phyloP scores from a whole-genome alignment of 2,329 filamentous ascomycete species.

The Graphium sp. region DNA sequence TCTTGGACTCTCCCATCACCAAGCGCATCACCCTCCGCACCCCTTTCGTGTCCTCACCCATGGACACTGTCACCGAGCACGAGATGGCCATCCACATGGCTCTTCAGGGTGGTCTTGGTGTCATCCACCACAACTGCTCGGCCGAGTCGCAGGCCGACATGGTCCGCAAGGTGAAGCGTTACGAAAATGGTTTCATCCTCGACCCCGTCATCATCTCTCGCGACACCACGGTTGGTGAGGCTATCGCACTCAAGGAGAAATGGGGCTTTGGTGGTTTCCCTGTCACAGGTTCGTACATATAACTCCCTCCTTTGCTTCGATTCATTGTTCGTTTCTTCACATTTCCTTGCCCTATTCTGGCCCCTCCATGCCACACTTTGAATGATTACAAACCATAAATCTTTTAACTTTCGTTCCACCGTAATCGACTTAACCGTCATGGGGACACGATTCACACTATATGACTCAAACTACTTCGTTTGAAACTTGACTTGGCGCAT shows the following conservation, averaged over 20 bases:
- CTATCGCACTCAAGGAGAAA: slow-evolving; percentile 83
- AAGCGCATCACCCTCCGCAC: slow-evolving; percentile 94
- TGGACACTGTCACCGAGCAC: slow-evolving; percentile 99
- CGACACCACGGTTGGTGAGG: slow-evolving; percentile 77
- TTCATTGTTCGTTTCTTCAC: slow-evolving; percentile 6
- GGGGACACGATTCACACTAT: slow-evolving; percentile 45
- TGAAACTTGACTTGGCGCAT: neutral
- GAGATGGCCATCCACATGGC: slow-evolving; percentile 99
- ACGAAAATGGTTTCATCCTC: slow-evolving; percentile 96
- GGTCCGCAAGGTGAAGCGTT: slow-evolving; percentile 98
- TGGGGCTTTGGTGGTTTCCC: slow-evolving; percentile 98
- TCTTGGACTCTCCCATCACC: slow-evolving; percentile 80
- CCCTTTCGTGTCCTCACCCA: slow-evolving; percentile 91
- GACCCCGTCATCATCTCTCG: slow-evolving; percentile 88
- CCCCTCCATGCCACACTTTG: slow-evolving; percentile 14
- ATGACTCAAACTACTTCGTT: slow-evolving; percentile 16
- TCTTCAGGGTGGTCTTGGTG: slow-evolving; percentile 72
- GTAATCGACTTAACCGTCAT: slow-evolving; percentile 72
- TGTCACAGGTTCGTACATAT: slow-evolving; percentile 68
- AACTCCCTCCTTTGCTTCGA: slow-evolving; percentile 1
- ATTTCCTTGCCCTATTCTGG: slow-evolving; percentile 3
- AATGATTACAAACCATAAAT: slow-evolving; percentile 67
- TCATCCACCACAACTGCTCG: slow-evolving; percentile 99
- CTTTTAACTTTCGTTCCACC: slow-evolving; percentile 99
- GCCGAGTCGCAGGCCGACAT: slow-evolving; percentile 93